Evolutionary conservation across 2,329 filamentous ascomycete genomes (phyloP), one percentile per base, ranked within the genome.

Genomic region (Aspergillus flavus): DNA sequence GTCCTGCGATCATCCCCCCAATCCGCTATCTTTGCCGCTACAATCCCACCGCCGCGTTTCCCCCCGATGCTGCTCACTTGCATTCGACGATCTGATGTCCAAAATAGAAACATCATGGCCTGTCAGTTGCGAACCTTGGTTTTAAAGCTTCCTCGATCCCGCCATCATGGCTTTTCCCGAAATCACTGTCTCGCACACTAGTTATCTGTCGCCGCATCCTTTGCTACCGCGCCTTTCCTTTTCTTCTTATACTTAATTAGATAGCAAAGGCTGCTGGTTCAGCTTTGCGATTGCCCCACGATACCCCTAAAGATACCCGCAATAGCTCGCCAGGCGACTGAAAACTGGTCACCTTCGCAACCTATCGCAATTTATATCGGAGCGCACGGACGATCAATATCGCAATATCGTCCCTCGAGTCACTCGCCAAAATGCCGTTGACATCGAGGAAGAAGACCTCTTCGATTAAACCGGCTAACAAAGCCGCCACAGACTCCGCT

Each of bases 211-310:
- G 65, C 62, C 61, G 66, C 64, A 56, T 69, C 62, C 63, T 64
- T 69, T 62, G 65, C 63, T 63, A 61, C 67, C 61, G 68, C 68
- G 67, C 68, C 69, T 72, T 73, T 69, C 68, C 65, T 69, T 70
- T 64, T 66, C 62, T 63, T 72, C 67, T 62, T 57, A 64, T 70
- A 66, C 61, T 54, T 69, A 68, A 68, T 71, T 74, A 76, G 72
- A 76, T 67, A 70, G 72, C 70, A 72, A 72, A 76, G 71, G 72
- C 78, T 79, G 78, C 78, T 74, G 78, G 78, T 69, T 71, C 75
- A 77, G 76, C 74, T 79, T 79, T 77, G 72, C 74, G 65, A 71
- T 73, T 72, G 68, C 61, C 66, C 54, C 46, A n/a, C 52, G 41
- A 28, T 46, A 54, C 16, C 58, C n/a, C 34, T 32, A 39, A 16